Conservation (phyloP, 208 protist species). For the Crithidia bombi region DNA sequence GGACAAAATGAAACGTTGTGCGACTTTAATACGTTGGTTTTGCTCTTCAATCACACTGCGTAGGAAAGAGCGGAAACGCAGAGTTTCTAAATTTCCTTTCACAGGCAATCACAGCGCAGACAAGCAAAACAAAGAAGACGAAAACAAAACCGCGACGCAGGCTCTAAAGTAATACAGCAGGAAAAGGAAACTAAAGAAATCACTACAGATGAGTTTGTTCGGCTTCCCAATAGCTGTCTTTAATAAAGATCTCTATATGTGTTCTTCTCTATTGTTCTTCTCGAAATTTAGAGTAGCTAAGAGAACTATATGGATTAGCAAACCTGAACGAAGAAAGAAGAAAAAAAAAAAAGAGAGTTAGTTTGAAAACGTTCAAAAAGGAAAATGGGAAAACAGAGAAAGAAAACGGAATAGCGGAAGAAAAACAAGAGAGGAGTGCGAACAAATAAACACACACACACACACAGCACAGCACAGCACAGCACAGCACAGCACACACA, state of each 20-base stretch:
- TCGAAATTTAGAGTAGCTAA: too few species aligned
- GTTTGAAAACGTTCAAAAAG: background rate
- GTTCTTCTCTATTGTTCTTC: background rate
- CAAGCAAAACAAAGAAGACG: background rate
- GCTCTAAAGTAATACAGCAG: background rate
- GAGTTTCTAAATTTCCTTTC: conserved; percentile 5
- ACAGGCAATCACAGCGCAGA: background rate
- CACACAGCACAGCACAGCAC: background rate
- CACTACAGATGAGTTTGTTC: background rate
- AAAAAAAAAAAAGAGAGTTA: background rate
- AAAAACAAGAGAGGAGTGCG: background rate
- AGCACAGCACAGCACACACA: background rate
- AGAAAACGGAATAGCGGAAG: background rate
- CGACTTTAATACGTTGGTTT: background rate
- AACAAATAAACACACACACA: background rate
- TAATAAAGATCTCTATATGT: background rate
- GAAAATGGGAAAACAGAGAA: conserved; percentile 2
- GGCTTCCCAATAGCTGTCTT: background rate
- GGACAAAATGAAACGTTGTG: background rate
- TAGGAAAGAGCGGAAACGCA: conserved; percentile 10
- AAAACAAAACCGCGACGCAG: background rate
- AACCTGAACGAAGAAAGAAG: background rate
- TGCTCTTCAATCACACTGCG: background rate
- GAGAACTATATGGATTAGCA: too few species aligned
- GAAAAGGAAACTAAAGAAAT: conserved; percentile 2